Percentiles rank a stretch among this genome's conserved stretches.
Conservation (phyloP, 768 basidiomycete genomes). For the Naematelia aurantialba region DNA sequence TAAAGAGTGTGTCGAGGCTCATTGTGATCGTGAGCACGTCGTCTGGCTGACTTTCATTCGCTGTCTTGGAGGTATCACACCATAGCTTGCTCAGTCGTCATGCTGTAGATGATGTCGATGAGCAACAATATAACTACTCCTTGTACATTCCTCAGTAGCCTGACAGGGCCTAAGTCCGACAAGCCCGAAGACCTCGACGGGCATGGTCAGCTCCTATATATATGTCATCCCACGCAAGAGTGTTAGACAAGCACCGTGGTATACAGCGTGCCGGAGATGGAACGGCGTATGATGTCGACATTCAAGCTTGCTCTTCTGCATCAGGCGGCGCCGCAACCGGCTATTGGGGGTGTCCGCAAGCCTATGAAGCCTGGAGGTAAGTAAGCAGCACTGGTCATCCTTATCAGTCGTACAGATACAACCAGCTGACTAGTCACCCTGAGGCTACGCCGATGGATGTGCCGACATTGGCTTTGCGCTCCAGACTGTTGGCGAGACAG, state of each 20-base stretch:
- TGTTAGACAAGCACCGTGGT: too few species aligned
- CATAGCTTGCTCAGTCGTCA: not conserved
- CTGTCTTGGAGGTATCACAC: not conserved
- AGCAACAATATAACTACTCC: not conserved
- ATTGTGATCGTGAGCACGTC: not conserved
- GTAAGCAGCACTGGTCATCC: too few species aligned
- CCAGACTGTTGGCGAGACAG: slow-evolving; percentile 8
- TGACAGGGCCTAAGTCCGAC: not conserved
- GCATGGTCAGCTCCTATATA: too few species aligned
- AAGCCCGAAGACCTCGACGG: not conserved
- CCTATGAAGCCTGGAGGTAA: slow-evolving; percentile 42
- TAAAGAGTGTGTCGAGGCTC: not conserved
- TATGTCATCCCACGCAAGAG: too few species aligned
- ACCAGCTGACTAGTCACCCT: too few species aligned
- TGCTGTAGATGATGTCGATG: not conserved
- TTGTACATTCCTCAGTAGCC: not conserved
- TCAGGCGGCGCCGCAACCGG: slow-evolving; percentile 27
- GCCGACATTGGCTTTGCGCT: slow-evolving; percentile 42
- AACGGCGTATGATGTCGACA: not conserved
- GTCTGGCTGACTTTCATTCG: not conserved
- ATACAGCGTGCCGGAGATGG: too few species aligned
- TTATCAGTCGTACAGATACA: too few species aligned
- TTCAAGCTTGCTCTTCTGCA: slow-evolving; percentile 22
- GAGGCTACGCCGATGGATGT: slow-evolving; percentile 38
- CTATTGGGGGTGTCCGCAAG: slow-evolving; percentile 39